Conservation (phyloP, 2,329 filamentous ascomycete genomes). For the Aureobasidium sp. region DNA sequence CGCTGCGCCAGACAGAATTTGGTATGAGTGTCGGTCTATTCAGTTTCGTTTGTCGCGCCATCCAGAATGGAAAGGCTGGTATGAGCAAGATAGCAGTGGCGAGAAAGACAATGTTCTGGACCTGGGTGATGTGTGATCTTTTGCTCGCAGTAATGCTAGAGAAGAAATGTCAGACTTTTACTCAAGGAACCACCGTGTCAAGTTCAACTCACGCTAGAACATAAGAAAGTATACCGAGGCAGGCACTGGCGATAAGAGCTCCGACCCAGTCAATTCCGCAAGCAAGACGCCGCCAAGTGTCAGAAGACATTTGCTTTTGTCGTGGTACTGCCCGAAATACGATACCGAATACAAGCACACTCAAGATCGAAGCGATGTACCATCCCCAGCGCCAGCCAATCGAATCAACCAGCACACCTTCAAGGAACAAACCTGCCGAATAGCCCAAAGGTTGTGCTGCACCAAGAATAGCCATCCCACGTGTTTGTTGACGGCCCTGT, state of each 20-base stretch:
- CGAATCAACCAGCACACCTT: conserved; percentile 52
- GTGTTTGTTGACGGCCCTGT: conserved; percentile 50
- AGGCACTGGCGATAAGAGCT: conserved; percentile 49
- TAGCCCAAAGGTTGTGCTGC: conserved; percentile 58
- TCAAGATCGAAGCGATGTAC: conserved; percentile 51
- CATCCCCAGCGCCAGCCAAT: conserved; percentile 60
- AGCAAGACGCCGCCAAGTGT: conserved; percentile 31
- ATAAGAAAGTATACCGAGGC: conserved; percentile 56
- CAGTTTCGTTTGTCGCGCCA: conserved; percentile 51
- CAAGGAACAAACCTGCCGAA: conserved; percentile 54
- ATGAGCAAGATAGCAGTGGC: conserved; percentile 47
- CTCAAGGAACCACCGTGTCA: too few species aligned
- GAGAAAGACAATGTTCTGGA: conserved; percentile 40
- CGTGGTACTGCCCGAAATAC: conserved; percentile 41
- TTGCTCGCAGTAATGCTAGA: not conserved
- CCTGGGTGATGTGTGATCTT: not conserved
- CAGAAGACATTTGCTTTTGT: conserved; percentile 12
- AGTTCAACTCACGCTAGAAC: conserved; percentile 52
- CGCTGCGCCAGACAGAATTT: conserved; percentile 65
- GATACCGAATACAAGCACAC: conserved; percentile 40
- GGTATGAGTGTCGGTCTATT: conserved; percentile 63
- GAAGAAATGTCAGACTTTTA: not conserved
- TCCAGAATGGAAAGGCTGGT: conserved; percentile 60
- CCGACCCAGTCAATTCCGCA: conserved; percentile 61
- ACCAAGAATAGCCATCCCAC: conserved; percentile 57